Evolutionary conservation across 768 basidiomycete species (phyloP), one percentile per base, ranked within the genome.

Genomic region (Suillus americanus): DNA sequence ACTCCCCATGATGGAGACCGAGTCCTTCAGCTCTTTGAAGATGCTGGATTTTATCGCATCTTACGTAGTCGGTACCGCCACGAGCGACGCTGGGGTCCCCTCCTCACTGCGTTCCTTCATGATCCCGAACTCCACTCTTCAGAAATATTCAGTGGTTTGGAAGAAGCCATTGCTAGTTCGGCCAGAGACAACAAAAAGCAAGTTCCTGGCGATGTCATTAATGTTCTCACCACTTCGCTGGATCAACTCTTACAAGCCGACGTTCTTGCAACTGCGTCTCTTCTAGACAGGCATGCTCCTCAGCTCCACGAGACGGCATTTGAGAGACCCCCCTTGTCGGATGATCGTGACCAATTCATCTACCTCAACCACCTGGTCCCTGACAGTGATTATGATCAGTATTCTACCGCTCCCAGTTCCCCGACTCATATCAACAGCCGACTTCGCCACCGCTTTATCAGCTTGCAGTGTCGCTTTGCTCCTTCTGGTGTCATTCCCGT

Each of bases 11-110:
- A 95, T 63, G 82, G 81, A 68, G 88, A 91, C 28, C 80, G 80
- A 25, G 82, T 97, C 61, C 76, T 90, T 46, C 72, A 72, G 12
- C 79, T 94, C 3, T 97, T 98, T 72, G 86, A 91, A 70, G 72
- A 79, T 12, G 95, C 97, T 0, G 89, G 93, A 0, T 99, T 99
- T 79, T 96, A 88, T 74, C 87, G 95, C 45, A 96, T 99, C 65
- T 80, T 99, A 30, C 88, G 95, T 48, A 81, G 85, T 10, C 90
- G 92, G 83, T 88, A 94, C 77, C 82, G 85, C 20, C 87, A 89
- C 59, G 92, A 96, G 55, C 82, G 78, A 28, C 82, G 85, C 65
- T 99, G 95, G 95, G 81, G 84, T 3, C 81, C 84, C 18, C 80
- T 98, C 41, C 76, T 97, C 33, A 79, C 82, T 56, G 89, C 92